These are phyloP conservation scores for Crepidotus variabilis DNA, from an alignment of 768 basidiomycete genomes.

Conservation along the genomic window DNA sequence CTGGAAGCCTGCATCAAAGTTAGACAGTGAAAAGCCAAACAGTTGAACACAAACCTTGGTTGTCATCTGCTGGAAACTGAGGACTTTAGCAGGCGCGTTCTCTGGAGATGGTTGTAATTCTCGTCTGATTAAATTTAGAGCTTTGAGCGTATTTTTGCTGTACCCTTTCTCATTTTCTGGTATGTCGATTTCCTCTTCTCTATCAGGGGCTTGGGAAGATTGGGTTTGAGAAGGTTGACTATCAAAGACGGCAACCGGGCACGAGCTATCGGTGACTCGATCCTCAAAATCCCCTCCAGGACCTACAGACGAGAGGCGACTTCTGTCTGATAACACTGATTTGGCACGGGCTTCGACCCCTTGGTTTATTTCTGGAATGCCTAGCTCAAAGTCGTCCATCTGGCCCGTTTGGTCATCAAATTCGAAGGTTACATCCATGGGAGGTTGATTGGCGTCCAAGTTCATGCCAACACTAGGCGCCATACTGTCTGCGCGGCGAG, in stretches of 20 bases:
- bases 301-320: slow-evolving; percentile 65
- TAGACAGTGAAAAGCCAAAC: not conserved
- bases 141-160: slow-evolving; percentile 87
- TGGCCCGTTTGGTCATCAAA: slow-evolving; percentile 54
- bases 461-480: slow-evolving; percentile 61
- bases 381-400: slow-evolving; percentile 72
- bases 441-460: slow-evolving; percentile 39
- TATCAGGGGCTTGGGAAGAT: slow-evolving; percentile 35
- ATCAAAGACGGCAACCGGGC: slow-evolving; percentile 83
- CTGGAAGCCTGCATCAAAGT: slow-evolving; percentile 64
- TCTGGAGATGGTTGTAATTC: slow-evolving; percentile 58
- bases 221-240: slow-evolving; percentile 53
- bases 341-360: slow-evolving; percentile 39
- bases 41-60: slow-evolving; percentile 55
- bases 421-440: slow-evolving; percentile 46
- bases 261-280: slow-evolving; percentile 63
- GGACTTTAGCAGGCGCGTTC: slow-evolving; percentile 37
- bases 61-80: slow-evolving; percentile 79
- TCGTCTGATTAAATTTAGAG: slow-evolving; percentile 67
- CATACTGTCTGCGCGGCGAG: slow-evolving; percentile 61
- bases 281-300: slow-evolving; percentile 44
- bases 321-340: slow-evolving; percentile 49
- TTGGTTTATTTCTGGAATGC: slow-evolving; percentile 50
- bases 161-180: slow-evolving; percentile 62
- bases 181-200: slow-evolving; percentile 23